Base-by-base conservation (phyloP, 345 rosid species). In the Bruguiera parviflora region DNA sequence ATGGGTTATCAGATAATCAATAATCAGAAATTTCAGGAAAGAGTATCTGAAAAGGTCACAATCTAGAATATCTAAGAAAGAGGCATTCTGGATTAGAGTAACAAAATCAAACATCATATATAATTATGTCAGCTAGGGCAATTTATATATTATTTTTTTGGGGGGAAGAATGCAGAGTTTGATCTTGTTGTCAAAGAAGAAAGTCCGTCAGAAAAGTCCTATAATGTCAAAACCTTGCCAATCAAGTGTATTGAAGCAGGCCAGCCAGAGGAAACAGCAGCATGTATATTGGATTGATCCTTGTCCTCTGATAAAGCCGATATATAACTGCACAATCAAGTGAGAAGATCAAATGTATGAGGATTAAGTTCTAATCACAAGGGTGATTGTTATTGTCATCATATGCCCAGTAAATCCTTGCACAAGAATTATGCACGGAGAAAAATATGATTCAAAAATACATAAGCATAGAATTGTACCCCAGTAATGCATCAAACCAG, bases 401-500 rank as follows among this genome's bases (percentile, higher is more conserved):
- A 43, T 15, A 43, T 11, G 49, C 49, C 49, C 18, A 13, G 16
- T 13, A 43, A 43, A 43, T 18, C 49, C 49, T 43, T 13, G 49
- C 49, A 43, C 18, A 39, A 49, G 27, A 16, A 5, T 5, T 46
- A 65, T 59, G 63, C 52, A 16, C 35, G 64, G 46, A 52, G 15
- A 11, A 53, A 57, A 11, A 11, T 28, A 25, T 6, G 10, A 58
- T 21, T 37, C 35, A 31, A 6, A 68, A 10, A 51, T 5, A 37
- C 9, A 0, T 3, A 68, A 21, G 75, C 64, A 61, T 37, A 64
- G 73, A 66, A 71, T 15, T 15, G 52, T 91, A 94, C 97, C 98
- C 98, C 5, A 91, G 81, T 37, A 94, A 82, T 70, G 98, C 98
- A 70, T 94, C 98, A 84, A 94, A 94, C 97, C 98, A 94, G 69